Base-by-base conservation (phyloP, 2,329 filamentous ascomycete species). In the Aotearoamyces nothofagi region DNA sequence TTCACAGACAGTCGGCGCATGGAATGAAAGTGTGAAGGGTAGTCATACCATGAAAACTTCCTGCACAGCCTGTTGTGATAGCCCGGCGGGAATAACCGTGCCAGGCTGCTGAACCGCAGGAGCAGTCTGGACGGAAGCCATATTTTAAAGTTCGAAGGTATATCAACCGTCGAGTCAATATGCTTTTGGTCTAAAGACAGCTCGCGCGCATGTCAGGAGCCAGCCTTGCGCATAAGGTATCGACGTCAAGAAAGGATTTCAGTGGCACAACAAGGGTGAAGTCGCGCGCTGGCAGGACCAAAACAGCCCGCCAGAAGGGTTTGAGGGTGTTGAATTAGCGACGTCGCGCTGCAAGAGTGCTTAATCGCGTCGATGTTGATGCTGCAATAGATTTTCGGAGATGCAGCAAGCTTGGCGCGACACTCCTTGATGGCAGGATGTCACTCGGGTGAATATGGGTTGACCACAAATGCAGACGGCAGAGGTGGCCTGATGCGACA, bases 51-150 rank as follows among this genome's bases (percentile, higher is more conserved):
- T 56, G 39, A 66, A 79, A 41, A 80, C 66, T 45, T 83, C 78
- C 54, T 86, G 78, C 23, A 84, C 67, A 50, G 83, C 73, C 47
- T 83, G 74, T 46, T 77, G 77, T 33, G 71, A 86, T 46, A 84
- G 62, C 51, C 74, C 74, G 19, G 64, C 58, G 31, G 39, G 66
- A 51, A 84, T 61, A 36, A 63, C 61, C 26, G 58, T 63, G 43
- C 68, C 70, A 39, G 69, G 67, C 50, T 76, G 66, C 53, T 77
- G 70, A 54, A 78, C 68, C 44, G 69, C 68, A 39, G 76, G 70
- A 39, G 73, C 65, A 46, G 71, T 58, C 58, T 90, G 81, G 47
- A 84, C 73, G 38, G 80, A 86, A 53, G 82, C 76, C 82, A 92
- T 92, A 47, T 35, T 66, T 55, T 49, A 43, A 24, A 29, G 16